Base-by-base conservation (phyloP, 1,284 basidiomycete genomes). In the Ceratobasidium sp. region DNA sequence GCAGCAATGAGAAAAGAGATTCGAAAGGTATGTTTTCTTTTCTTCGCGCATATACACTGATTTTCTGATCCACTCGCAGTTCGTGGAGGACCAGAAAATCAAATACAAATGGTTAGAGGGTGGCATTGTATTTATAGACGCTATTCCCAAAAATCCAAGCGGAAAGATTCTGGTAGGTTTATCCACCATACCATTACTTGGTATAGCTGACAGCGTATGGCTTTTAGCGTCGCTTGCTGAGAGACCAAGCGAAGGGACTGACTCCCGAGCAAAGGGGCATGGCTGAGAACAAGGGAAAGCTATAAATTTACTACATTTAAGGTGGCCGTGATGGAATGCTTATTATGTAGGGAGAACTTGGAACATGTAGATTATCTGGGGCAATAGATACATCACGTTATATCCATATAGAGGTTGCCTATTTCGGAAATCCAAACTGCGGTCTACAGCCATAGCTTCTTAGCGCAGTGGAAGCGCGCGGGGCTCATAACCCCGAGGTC, bases 61-160 rank as follows among this genome's bases (percentile, higher is more conserved):
- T 75, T 39, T 57, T 77, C 67, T 8, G 70, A 67, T 16, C 10
- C 9, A 4, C 26, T 48, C 32, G 48, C 28, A 92, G 89, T 85
- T 89, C 76, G 90, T 94, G 26, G 82, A 87, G 4, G 89, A 91
- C 73, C 80, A 84, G 72, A 94, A 93, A 79, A 82, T 86, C 12
- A 81, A 83, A 41, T 93, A 93, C 81, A 93, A 94, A 79, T 85
- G 84, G 75, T 81, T 94, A 0, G 83, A 84, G 10, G 89, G 87
- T 18, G 91, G 89, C 2, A 83, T 93, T 4, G 87, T 88, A 76
- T 89, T 92, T 73, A 81, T 91, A 32, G 86, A 91, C 53, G 80
- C 77, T 0, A 87, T 93, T 62, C 91, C 91, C 3, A 92, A 89
- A 83, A 91, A 88, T 76, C 87, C 90, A 5, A 77, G 76, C 30